A percentile compares a stretch with the other conserved stretches of the same genome.
Conservation (phyloP, 192 early-diverging fungal genomes). For the Dimargaris cristalligena region DNA sequence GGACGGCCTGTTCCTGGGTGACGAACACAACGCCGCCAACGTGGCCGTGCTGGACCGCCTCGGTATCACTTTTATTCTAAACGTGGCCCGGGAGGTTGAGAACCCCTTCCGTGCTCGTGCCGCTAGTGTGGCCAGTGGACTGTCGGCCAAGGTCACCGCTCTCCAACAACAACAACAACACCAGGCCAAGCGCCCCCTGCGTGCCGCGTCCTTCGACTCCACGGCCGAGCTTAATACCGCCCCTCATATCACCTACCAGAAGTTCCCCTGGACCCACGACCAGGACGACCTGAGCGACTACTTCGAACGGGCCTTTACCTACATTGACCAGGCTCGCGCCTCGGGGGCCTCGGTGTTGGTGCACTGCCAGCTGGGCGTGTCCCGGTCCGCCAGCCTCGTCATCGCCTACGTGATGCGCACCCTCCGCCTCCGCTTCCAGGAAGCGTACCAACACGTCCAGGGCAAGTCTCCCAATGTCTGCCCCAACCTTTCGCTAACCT, state of each 20-base stretch:
- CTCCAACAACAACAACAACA: no score
- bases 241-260: conserved; percentile 33
- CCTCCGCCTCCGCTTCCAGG: conserved; percentile 29
- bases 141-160: neutral
- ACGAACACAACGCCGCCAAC: conserved; percentile 43
- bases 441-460: conserved; percentile 66
- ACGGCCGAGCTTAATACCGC: neutral
- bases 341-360: conserved; percentile 48
- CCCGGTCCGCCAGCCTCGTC: conserved; percentile 67
- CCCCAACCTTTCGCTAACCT: conserved; percentile 69
- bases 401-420: conserved; percentile 81
- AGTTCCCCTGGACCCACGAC: conserved; percentile 57
- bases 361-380: conserved; percentile 79
- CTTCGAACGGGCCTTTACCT: conserved; percentile 40
- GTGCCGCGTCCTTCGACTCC: neutral
- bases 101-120: conserved; percentile 20
- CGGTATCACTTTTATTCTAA: conserved; percentile 41
- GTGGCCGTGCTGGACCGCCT: conserved; percentile 24
- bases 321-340: conserved; percentile 42
- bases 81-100: conserved; percentile 65
- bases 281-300: conserved; percentile 41
- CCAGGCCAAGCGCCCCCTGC: neutral
- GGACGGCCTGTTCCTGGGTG: conserved; percentile 49
- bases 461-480: conserved; percentile 46
- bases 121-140: conserved; percentile 1